These are phyloP conservation scores for Lotus japonicus DNA, from an alignment of 306 rosid species.

Conservation along the genomic window DNA sequence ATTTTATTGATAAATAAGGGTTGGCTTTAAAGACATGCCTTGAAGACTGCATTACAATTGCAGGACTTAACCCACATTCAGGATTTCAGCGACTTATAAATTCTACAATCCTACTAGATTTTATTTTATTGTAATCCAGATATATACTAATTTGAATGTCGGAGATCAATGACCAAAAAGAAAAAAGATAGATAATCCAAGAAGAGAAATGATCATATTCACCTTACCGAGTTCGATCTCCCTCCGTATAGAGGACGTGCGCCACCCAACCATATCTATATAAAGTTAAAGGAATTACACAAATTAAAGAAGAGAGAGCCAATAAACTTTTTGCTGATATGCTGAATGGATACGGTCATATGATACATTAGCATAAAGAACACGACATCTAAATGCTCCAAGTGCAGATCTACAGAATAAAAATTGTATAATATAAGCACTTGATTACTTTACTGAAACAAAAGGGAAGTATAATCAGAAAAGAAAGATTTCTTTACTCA, in stretches of 20 bases:
- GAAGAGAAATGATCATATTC: slow-evolving; percentile 26
- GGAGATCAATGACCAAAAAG: background rate
- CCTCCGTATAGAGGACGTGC: slow-evolving; percentile 93
- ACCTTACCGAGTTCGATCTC: slow-evolving; percentile 75
- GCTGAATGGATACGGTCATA: slow-evolving; percentile 80
- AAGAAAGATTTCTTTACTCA: slow-evolving; percentile 31
- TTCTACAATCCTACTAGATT: background rate
- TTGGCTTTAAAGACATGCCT: no score
- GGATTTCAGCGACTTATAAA: background rate
- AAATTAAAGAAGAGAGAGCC: slow-evolving; percentile 2
- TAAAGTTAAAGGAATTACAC: slow-evolving; percentile 37
- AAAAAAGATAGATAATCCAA: background rate
- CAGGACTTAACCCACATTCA: background rate
- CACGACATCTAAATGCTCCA: slow-evolving; percentile 63
- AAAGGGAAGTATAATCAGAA: background rate
- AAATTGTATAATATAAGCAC: slow-evolving; percentile 13
- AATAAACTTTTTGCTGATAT: slow-evolving; percentile 6
- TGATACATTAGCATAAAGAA: slow-evolving; percentile 83
- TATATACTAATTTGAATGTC: background rate
- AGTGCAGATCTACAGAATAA: slow-evolving; percentile 74
- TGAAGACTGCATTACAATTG: no score
- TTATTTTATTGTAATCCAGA: background rate
- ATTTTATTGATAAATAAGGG: no score
- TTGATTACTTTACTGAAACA: background rate
- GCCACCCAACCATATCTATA: slow-evolving; percentile 99